Evolutionary conservation across 2,329 filamentous ascomycete species (phyloP).

Genomic region (Alternaria conjuncta): DNA sequence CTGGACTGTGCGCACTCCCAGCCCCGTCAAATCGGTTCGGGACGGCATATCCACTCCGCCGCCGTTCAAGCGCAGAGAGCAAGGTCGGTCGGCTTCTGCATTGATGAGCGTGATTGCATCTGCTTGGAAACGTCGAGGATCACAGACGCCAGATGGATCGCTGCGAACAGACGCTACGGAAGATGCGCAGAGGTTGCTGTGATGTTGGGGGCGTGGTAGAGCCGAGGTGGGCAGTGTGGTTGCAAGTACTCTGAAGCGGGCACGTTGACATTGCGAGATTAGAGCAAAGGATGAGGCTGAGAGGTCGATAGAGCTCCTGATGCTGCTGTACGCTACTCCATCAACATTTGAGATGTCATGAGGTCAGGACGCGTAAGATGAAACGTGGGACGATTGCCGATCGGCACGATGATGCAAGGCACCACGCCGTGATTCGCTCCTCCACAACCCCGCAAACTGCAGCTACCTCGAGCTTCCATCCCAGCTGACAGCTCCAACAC

Average conservation of each 20-base stretch:
- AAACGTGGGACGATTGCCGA: slow-evolving; percentile 10
- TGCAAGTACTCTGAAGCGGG: background rate
- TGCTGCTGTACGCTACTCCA: background rate
- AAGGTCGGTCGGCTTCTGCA: slow-evolving; percentile 18
- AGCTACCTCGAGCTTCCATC: slow-evolving; percentile 25
- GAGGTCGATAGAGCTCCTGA: background rate
- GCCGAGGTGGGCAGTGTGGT: background rate
- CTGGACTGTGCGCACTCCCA: slow-evolving; percentile 37
- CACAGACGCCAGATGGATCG: background rate
- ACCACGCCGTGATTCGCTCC: slow-evolving; percentile 31
- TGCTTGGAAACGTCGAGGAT: slow-evolving; percentile 32
- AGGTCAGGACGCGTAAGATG: slow-evolving; percentile 6
- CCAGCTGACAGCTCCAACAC: slow-evolving; percentile 25
- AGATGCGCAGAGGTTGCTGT: slow-evolving; percentile 13
- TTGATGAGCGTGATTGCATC: slow-evolving; percentile 30
- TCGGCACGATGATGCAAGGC: slow-evolving; percentile 32
- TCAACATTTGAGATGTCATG: background rate
- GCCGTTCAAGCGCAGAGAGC: slow-evolving; percentile 15
- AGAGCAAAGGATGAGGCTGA: background rate
- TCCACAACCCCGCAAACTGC: slow-evolving; percentile 29
- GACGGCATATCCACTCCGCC: slow-evolving; percentile 31
- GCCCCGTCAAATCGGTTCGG: slow-evolving; percentile 31
- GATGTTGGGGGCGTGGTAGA: background rate
- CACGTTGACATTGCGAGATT: background rate
- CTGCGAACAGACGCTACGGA: background rate